These are phyloP conservation scores for Phytophthora capsici DNA, from an alignment of 352 stramenopile genomes.

Conservation along the genomic window DNA sequence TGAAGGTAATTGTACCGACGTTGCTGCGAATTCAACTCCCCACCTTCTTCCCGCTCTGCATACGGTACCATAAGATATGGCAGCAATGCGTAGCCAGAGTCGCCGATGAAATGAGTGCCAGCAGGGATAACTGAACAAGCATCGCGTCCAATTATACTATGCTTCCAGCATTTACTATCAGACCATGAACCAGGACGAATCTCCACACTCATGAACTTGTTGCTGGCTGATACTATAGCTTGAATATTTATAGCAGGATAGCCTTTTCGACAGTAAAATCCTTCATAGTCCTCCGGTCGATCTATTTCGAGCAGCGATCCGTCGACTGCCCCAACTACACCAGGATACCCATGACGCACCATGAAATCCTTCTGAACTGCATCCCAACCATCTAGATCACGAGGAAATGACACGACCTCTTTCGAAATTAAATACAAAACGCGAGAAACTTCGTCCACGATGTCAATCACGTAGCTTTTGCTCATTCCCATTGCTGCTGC, in stretches of 20 bases:
- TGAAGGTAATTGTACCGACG: background rate
- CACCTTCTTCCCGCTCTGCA: background rate
- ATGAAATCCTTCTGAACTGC: background rate
- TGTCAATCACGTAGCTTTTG: background rate
- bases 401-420: background rate
- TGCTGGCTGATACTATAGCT: background rate
- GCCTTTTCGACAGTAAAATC: background rate
- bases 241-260: background rate
- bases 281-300: background rate
- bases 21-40: background rate
- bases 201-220: background rate
- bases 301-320: too few species aligned
- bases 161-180: background rate
- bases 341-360: too few species aligned
- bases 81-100: background rate
- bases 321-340: background rate
- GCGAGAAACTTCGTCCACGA: background rate
- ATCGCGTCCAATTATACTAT: background rate
- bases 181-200: background rate
- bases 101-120: background rate
- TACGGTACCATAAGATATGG: background rate
- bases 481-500: background rate
- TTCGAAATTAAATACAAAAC: background rate
- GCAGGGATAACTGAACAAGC: background rate
- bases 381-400: background rate